Evolutionary conservation across 768 basidiomycete species (phyloP).

Genomic region (Tubosaeta sp.): DNA sequence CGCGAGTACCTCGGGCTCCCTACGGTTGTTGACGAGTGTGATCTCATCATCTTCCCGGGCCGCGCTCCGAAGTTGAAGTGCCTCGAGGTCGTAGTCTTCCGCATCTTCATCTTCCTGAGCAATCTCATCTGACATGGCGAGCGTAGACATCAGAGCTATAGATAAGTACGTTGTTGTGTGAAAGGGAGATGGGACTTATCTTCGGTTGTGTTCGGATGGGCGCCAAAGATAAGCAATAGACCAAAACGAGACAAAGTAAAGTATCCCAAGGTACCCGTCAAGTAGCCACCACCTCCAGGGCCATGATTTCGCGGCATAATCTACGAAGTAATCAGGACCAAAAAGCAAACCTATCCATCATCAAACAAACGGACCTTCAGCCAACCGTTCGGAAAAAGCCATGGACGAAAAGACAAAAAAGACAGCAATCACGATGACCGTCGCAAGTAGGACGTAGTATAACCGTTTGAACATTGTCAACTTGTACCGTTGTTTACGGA

Average conservation of each 20-base stretch:
- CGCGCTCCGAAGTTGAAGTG: conserved; percentile 54
- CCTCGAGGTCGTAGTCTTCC: conserved; percentile 86
- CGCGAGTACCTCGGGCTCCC: conserved; percentile 44
- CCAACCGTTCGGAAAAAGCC: conserved; percentile 85
- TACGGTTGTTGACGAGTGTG: conserved; percentile 63
- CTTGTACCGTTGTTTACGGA: conserved; percentile 85
- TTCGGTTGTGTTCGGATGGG: conserved; percentile 84
- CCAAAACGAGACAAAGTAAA: conserved; percentile 79
- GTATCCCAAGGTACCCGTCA: conserved; percentile 88
- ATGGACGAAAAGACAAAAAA: conserved; percentile 94
- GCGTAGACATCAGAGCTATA: conserved; percentile 45
- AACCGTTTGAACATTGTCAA: conserved; percentile 84
- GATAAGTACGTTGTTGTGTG: conserved; percentile 14
- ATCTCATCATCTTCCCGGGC: conserved; percentile 59
- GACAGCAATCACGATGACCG: conserved; percentile 74
- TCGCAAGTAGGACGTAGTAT: conserved; percentile 77
- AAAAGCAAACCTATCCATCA: background rate
- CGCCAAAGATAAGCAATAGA: conserved; percentile 90
- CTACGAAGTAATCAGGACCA: conserved; percentile 36
- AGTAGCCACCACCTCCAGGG: conserved; percentile 91
- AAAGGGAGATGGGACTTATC: conserved; percentile 46
- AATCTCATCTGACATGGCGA: conserved; percentile 95
- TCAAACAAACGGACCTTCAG: conserved; percentile 60
- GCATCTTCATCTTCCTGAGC: conserved; percentile 94
- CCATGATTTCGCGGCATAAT: conserved; percentile 92